These are phyloP conservation scores for Pascua sp. DNA, from an alignment of 1,284 basidiomycete genomes.

Conservation along the genomic window DNA sequence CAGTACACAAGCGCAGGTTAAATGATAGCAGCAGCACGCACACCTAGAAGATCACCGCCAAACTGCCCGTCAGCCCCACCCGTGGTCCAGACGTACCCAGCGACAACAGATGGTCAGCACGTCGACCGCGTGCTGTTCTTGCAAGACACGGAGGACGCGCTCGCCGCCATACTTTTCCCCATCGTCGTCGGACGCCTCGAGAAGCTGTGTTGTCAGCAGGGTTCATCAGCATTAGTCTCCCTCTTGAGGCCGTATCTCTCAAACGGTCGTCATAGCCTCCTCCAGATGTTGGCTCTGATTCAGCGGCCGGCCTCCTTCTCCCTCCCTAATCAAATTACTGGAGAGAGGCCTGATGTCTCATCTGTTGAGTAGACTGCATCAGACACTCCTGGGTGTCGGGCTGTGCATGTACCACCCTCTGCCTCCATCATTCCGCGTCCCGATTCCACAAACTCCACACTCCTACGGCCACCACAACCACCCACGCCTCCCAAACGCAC, in stretches of 20 bases:
- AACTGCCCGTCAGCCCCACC: slow-evolving; percentile 17
- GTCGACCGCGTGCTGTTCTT: slow-evolving; percentile 38
- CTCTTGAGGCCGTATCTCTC: no score
- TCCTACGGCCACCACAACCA: background rate
- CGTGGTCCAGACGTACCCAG: slow-evolving; percentile 24
- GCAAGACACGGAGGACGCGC: slow-evolving; percentile 32
- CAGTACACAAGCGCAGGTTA: no score
- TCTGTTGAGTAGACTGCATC: slow-evolving; percentile 1
- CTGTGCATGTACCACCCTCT: no score
- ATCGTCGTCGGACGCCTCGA: slow-evolving; percentile 44
- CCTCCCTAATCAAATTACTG: no score
- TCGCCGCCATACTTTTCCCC: slow-evolving; percentile 47
- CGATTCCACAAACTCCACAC: background rate
- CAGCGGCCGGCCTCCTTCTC: no score
- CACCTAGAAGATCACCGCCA: slow-evolving; percentile 46
- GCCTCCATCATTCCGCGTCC: background rate
- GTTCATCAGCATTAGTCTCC: no score
- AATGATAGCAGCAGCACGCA: slow-evolving; percentile 14
- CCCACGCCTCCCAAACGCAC: slow-evolving; percentile 13
- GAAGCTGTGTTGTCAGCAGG: slow-evolving; percentile 20
- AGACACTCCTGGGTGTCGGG: no score
- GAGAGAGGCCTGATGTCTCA: no score
- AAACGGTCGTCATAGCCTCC: no score
- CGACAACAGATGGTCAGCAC: slow-evolving; percentile 41
- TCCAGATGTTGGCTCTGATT: no score